Evolutionary conservation across 495 filamentous ascomycete species (phyloP).

Genomic region (Annulohypoxylon bovei): DNA sequence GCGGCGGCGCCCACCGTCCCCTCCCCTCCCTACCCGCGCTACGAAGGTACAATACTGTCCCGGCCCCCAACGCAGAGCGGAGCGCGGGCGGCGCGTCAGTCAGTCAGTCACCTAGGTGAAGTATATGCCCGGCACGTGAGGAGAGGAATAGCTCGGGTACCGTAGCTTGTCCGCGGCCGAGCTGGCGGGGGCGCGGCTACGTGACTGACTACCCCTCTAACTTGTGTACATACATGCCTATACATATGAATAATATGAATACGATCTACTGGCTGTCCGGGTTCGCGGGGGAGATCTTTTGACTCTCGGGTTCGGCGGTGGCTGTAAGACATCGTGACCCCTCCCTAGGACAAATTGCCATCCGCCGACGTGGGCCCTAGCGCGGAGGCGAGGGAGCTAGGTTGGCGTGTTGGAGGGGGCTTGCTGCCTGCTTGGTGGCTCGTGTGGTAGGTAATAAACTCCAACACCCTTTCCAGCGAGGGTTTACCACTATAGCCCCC

Average conservation of each 20-base stretch:
- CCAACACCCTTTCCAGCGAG: background rate
- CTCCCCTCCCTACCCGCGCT: background rate
- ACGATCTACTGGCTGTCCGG: constrained; percentile 2
- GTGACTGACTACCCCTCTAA: no score
- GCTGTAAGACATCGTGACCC: constrained; percentile 17
- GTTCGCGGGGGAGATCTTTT: constrained; percentile 37
- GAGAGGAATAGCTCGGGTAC: constrained; percentile 4
- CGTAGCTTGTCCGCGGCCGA: constrained; percentile 24
- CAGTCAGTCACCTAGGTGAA: background rate
- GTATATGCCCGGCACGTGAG: constrained; percentile 18
- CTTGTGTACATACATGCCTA: no score
- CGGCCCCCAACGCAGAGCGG: constrained; percentile 23
- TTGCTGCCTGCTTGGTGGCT: constrained; percentile 9
- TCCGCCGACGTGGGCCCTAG: background rate
- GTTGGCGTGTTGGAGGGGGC: background rate
- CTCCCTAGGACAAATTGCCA: background rate
- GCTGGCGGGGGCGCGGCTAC: background rate
- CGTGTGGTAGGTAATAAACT: background rate
- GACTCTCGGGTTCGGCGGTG: constrained; percentile 17
- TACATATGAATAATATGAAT: no score
- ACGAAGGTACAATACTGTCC: no score
- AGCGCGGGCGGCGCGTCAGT: background rate
- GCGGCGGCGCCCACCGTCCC: background rate
- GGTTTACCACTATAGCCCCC: background rate
- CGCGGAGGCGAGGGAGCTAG: background rate